Percentiles rank a stretch among this genome's conserved stretches.
Conservation (phyloP, 2,329 filamentous ascomycete species). For the Fusarium mexicanum region DNA sequence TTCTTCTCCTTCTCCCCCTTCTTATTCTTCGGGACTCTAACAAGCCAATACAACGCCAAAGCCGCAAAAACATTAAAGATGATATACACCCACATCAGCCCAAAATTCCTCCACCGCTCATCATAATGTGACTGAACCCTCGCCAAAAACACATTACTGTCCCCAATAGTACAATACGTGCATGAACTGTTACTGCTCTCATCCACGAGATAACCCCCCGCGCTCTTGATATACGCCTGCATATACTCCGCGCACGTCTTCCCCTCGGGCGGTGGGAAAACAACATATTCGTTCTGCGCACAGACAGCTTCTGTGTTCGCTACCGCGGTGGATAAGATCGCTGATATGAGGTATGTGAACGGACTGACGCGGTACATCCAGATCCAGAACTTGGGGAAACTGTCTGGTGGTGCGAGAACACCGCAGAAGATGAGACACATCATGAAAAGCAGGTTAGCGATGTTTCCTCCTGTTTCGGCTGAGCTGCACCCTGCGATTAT, state of each 20-base stretch:
- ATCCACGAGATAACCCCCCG: constrained; percentile 66
- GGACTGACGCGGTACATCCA: constrained; percentile 76
- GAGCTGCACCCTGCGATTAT: constrained; percentile 70
- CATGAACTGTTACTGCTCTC: constrained; percentile 59
- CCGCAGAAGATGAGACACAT: constrained; percentile 59
- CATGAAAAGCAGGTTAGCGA: constrained; percentile 73
- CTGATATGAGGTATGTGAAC: constrained; percentile 82
- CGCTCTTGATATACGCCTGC: constrained; percentile 54
- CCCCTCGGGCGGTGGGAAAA: constrained; percentile 69
- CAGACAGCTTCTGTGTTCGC: constrained; percentile 74
- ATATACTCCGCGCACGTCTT: constrained; percentile 71
- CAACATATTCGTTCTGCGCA: constrained; percentile 73
- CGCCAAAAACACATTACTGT: constrained; percentile 63
- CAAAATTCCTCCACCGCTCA: constrained; percentile 75
- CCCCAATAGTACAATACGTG: constrained; percentile 61
- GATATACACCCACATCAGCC: constrained; percentile 68
- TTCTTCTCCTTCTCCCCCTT: constrained; percentile 27
- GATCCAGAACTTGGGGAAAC: constrained; percentile 63
- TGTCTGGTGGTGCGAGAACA: constrained; percentile 51
- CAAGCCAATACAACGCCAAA: constrained; percentile 65
- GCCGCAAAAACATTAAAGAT: constrained; percentile 67
- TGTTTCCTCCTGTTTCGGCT: constrained; percentile 73
- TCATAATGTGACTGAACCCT: constrained; percentile 61
- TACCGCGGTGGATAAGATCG: constrained; percentile 75
- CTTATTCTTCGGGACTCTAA: constrained; percentile 58